These are phyloP conservation scores for Ceratobasidium sp. DNA, from an alignment of 1,284 basidiomycete genomes.

Conservation along the genomic window DNA sequence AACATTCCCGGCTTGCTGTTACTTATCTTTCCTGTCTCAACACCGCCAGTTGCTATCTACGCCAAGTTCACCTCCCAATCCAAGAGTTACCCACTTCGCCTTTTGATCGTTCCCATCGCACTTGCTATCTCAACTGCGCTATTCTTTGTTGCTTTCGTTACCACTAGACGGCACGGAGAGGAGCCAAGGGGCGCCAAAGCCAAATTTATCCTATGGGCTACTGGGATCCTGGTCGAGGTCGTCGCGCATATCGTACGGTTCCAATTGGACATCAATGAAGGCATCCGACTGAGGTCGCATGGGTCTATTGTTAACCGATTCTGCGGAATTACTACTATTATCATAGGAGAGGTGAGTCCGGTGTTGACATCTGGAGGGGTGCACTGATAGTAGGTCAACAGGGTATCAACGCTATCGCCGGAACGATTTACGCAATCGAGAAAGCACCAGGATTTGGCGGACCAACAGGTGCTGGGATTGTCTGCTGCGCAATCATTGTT, in stretches of 20 bases:
- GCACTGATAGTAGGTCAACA: neutral
- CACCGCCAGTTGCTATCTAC: neutral
- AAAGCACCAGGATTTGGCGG: conserved; percentile 14
- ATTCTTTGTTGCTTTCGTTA: conserved; percentile 3
- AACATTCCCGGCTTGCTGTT: no score
- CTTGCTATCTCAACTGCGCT: conserved; percentile 6
- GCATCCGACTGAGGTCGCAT: conserved; percentile 20
- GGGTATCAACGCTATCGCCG: conserved; percentile 40
- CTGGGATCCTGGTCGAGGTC: neutral
- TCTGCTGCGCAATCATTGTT: conserved; percentile 3
- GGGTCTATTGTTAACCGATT: conserved; percentile 21
- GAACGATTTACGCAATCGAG: conserved; percentile 19
- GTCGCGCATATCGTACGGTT: conserved; percentile 14
- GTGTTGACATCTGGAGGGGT: neutral
- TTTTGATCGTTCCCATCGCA: conserved; percentile 1
- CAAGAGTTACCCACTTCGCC: neutral
- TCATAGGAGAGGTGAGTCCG: conserved; percentile 22
- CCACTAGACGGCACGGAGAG: neutral
- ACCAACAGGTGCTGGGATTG: neutral
- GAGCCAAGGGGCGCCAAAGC: neutral
- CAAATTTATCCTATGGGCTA: conserved; percentile 18
- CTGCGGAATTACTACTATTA: conserved; percentile 27
- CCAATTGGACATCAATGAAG: conserved; percentile 16
- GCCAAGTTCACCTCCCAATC: conserved; percentile 5
- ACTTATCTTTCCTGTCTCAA: neutral